Conservation (phyloP, 1,284 basidiomycete species). For the Cutaneotrichosporon spelunceum region DNA sequence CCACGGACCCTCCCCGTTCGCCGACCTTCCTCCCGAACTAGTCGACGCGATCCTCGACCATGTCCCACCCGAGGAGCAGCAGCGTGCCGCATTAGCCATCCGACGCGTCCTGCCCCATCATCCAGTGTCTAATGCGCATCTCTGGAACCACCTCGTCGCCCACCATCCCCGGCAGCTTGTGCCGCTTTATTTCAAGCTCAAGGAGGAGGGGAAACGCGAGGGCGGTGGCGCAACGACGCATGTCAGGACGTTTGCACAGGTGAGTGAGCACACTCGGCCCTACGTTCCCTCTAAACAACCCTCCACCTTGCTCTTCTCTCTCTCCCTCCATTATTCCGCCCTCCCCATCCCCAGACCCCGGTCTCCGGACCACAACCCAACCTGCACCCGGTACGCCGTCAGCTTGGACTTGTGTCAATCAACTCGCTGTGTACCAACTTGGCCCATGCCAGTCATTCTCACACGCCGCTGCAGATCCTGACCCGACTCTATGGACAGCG, state of each 20-base stretch:
- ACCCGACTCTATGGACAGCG: neutral
- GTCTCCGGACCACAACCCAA: no score
- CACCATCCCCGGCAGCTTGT: slow-evolving; percentile 31
- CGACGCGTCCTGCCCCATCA: slow-evolving; percentile 32
- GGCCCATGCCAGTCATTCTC: no score
- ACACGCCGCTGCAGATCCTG: neutral
- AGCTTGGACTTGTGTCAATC: no score
- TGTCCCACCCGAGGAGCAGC: slow-evolving; percentile 39
- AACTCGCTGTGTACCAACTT: no score
- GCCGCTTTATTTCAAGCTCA: slow-evolving; percentile 38
- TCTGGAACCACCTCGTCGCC: slow-evolving; percentile 46
- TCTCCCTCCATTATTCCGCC: no score
- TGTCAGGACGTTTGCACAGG: slow-evolving; percentile 35
- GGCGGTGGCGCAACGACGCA: slow-evolving; percentile 16
- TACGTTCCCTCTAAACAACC: neutral
- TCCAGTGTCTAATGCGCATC: slow-evolving; percentile 4
- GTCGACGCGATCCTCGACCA: slow-evolving; percentile 44
- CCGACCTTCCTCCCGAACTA: slow-evolving; percentile 46
- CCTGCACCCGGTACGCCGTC: no score
- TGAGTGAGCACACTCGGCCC: slow-evolving; percentile 1
- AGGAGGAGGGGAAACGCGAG: slow-evolving; percentile 26
- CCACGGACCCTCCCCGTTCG: slow-evolving; percentile 15
- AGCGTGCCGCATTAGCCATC: slow-evolving; percentile 44
- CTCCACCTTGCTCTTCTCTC: no score
- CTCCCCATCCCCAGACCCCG: no score